A percentile compares a stretch with the other conserved stretches of the same genome.
These are phyloP conservation scores for Chlamydomonas reinhardtii DNA, from an alignment of 163 green algal species.

Conservation along the genomic window DNA sequence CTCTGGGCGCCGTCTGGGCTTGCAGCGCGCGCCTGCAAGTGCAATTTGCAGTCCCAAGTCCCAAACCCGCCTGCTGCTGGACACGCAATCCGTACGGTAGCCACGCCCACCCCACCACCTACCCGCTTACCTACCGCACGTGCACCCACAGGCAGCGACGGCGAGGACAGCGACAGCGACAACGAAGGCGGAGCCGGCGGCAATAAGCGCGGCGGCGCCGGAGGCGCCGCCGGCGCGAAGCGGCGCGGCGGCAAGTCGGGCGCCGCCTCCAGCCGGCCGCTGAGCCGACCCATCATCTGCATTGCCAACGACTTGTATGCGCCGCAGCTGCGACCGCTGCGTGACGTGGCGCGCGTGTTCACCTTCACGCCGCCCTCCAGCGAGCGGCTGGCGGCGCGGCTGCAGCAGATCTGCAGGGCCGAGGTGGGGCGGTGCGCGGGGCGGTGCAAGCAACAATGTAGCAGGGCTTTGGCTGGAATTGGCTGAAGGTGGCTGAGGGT, in stretches of 20 bases:
- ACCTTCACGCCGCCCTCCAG: slow-evolving; percentile 69
- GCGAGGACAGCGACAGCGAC: slow-evolving; percentile 8
- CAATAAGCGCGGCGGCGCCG: slow-evolving; percentile 22
- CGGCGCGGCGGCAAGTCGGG: neutral
- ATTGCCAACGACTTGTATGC: slow-evolving; percentile 98
- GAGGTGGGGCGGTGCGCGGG: slow-evolving; percentile 7
- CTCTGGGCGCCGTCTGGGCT: too few relatives aligned
- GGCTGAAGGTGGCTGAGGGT: too few relatives aligned
- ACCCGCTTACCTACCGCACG: too few relatives aligned
- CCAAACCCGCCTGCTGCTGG: too few relatives aligned
- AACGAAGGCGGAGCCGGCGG: too few relatives aligned
- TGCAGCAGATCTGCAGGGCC: slow-evolving; percentile 53
- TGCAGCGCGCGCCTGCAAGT: too few relatives aligned
- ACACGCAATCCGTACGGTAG: too few relatives aligned
- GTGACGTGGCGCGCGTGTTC: slow-evolving; percentile 85
- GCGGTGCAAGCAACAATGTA: too few relatives aligned
- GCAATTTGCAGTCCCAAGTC: too few relatives aligned
- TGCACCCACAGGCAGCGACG: neutral
- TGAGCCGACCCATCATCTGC: slow-evolving; percentile 92
- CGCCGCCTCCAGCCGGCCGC: slow-evolving; percentile 26
- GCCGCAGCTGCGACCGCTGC: slow-evolving; percentile 88
- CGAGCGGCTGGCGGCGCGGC: slow-evolving; percentile 72
- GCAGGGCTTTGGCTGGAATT: too few relatives aligned
- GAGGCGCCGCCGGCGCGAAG: neutral
- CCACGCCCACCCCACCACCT: too few relatives aligned